Conservation (phyloP, 2,329 filamentous ascomycete species). For the Lasiodiplodia hormozganensis region DNA sequence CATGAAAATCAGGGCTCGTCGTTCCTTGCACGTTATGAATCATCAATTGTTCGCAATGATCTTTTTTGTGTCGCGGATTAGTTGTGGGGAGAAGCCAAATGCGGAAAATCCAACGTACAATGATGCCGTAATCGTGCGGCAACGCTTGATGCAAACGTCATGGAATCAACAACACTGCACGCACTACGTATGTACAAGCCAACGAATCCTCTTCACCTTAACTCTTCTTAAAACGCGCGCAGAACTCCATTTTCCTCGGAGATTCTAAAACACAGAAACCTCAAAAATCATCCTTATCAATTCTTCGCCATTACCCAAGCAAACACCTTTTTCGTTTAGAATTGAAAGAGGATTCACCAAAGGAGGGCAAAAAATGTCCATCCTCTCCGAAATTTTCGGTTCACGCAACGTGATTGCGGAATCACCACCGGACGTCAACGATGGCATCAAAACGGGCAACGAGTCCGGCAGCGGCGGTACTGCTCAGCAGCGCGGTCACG, state of each 20-base stretch:
- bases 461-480: background rate
- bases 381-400: background rate
- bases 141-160: constrained; percentile 11
- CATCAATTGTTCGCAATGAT: background rate
- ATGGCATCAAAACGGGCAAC: background rate
- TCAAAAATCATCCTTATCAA: background rate
- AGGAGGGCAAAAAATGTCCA: background rate
- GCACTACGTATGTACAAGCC: background rate
- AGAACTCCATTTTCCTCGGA: background rate
- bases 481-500: constrained; percentile 4
- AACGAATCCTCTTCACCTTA: background rate
- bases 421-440: background rate
- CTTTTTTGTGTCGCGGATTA: background rate
- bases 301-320: too few species aligned
- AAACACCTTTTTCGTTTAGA: too few species aligned
- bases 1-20: background rate
- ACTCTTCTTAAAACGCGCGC: background rate
- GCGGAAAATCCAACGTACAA: background rate
- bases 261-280: background rate
- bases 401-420: background rate
- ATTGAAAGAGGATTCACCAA: background rate
- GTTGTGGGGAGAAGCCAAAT: background rate
- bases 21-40: background rate
- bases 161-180: background rate
- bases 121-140: constrained; percentile 13